Conservation (phyloP, 1,139 yeast genomes). For the Saccharomyces pastorianus region DNA sequence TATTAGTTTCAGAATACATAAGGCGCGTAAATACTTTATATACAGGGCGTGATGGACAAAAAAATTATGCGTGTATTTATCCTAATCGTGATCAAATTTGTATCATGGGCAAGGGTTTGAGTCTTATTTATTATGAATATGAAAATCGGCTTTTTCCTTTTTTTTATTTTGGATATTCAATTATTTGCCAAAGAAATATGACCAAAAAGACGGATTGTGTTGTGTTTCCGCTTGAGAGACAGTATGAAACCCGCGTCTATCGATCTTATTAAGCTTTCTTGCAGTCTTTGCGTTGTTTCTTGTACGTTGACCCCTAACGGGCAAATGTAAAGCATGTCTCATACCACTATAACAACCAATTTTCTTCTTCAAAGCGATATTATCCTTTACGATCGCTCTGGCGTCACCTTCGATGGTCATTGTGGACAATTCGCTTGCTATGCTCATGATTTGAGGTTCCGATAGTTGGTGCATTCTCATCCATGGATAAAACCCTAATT, state of each 20-base stretch:
- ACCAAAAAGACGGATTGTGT: not conserved
- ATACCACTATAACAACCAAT: conserved; percentile 84
- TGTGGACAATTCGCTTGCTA: conserved; percentile 79
- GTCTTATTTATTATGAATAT: not conserved
- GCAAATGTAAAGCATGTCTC: conserved; percentile 81
- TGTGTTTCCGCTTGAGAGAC: not conserved
- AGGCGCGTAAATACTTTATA: not conserved
- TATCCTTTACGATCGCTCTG: conserved; percentile 66
- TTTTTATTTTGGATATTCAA: not conserved
- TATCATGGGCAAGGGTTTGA: not conserved
- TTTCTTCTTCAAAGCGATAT: conserved; percentile 70
- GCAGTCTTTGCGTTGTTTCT: conserved; percentile 89
- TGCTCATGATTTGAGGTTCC: conserved; percentile 78
- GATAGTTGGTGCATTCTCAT: conserved; percentile 91
- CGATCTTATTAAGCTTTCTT: conserved; percentile 67
- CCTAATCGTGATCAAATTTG: no score
- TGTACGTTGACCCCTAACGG: conserved; percentile 92
- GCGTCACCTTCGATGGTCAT: conserved; percentile 82
- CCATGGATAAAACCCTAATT: conserved; percentile 81
- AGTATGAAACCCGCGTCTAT: conserved; percentile 46
- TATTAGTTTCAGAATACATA: not conserved
- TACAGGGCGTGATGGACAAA: not conserved
- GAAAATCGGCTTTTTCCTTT: not conserved
- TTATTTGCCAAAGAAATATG: not conserved
- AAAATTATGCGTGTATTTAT: not conserved